Evolutionary conservation across 805 yeast genomes (phyloP), one percentile per base, ranked within the genome.

Genomic region (Cyberlindnera suaveolens): DNA sequence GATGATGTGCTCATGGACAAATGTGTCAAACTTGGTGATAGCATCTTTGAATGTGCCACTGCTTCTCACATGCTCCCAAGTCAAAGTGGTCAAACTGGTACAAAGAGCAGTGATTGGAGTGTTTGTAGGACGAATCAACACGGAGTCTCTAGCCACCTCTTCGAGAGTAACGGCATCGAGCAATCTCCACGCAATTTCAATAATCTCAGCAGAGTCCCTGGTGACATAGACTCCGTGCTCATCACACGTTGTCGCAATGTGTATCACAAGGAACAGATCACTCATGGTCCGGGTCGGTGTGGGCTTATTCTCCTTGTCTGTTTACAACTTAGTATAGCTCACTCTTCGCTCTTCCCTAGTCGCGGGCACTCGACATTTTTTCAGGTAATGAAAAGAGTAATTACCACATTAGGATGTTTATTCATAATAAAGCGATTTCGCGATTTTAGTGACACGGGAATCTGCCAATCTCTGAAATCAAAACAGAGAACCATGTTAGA

Each of bases 131-230:
- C 76, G 73, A 26, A 82, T 76, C 47, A 78, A 57, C 9, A 71
- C 65, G 14, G 75, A 66, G 42, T 69, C 77, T n/a, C 62, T 57
- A 44, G 66, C 61, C 30, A 67, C 57, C 43, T 65, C 67, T 29
- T 68, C 65, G 42, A 80, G 62, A 3, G 77, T 67, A 5, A 63
- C 54, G 16, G 85, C 73, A 56, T 82, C 80, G 15, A 85, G 63
- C 4, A 80, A 54, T 26, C 73, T 63, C 85, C 91, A 87, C 4
- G 85, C 77, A 14, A 87, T 60, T 57, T 80, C 85, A 31, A 79
- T 72, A 44, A 81, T 68, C 59, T 82, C 89, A 5, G 82, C 71
- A 29, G 85, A 72, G 61, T 85, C 95, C 54, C 77, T 78, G 29
- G 80, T 66, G 39, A 77, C 74, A 52, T 75, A 72, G 27, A 70